phyloP scores from a whole-genome alignment of 2,329 filamentous ascomycete species.

The Fusarium sp. region DNA sequence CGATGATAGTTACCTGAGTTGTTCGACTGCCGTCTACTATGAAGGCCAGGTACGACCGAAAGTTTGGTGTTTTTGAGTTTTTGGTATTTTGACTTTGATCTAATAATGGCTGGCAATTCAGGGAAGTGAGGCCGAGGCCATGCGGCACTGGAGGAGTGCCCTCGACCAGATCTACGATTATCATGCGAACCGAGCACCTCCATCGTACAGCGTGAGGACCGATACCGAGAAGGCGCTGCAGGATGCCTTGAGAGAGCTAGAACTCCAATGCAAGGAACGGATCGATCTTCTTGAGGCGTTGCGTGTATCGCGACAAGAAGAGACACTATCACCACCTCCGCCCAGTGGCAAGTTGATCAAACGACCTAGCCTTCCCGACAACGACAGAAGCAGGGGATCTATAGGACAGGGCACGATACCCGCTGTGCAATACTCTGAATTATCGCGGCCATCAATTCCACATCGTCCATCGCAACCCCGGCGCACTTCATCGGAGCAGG shows the following conservation, averaged over 20 bases:
- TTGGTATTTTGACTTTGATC: not conserved
- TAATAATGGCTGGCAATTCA: constrained; percentile 51
- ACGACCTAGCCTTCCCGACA: constrained; percentile 31
- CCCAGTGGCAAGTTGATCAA: constrained; percentile 37
- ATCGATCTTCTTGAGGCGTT: constrained; percentile 89
- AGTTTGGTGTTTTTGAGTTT: not conserved
- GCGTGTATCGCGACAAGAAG: constrained; percentile 68
- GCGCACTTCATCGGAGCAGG: constrained; percentile 63
- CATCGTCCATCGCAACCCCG: constrained; percentile 67
- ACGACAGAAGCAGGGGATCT: constrained; percentile 62
- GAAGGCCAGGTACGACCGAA: constrained; percentile 78
- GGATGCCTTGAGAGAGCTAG: constrained; percentile 83
- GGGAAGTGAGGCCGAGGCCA: constrained; percentile 91
- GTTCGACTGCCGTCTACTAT: constrained; percentile 96
- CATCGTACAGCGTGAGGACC: constrained; percentile 75
- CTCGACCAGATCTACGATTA: constrained; percentile 91
- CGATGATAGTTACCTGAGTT: constrained; percentile 94
- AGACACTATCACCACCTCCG: constrained; percentile 20
- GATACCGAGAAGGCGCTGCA: constrained; percentile 87
- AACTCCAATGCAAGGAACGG: constrained; percentile 92
- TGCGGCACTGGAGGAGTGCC: constrained; percentile 89
- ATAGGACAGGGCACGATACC: constrained; percentile 86
- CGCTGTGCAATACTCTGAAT: constrained; percentile 79
- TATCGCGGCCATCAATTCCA: constrained; percentile 75
- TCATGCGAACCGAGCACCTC: constrained; percentile 78